These are phyloP conservation scores for Acanthamoeba royreba DNA, from an alignment of 208 protist species.

Conservation along the genomic window DNA sequence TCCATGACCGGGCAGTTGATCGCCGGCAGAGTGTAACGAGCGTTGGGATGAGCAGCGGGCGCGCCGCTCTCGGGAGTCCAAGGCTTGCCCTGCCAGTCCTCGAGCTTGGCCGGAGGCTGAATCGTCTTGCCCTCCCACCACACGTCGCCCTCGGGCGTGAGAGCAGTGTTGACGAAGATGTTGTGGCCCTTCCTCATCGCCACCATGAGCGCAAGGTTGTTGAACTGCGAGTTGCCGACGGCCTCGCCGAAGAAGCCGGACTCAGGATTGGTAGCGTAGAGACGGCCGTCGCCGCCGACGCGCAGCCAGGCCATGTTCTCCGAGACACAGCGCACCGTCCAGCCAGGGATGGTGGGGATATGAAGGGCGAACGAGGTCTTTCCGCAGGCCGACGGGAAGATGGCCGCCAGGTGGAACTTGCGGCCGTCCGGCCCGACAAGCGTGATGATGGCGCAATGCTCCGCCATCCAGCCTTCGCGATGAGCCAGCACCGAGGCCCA, in stretches of 20 bases:
- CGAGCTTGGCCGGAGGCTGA: constrained; percentile 58
- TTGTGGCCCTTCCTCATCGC: constrained; percentile 64
- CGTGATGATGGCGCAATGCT: constrained; percentile 82
- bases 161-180: constrained; percentile 81
- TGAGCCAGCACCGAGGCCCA: background rate
- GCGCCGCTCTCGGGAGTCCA: constrained; percentile 64
- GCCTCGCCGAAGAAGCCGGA: constrained; percentile 86
- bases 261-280: constrained; percentile 84
- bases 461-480: constrained; percentile 33
- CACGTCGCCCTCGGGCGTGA: constrained; percentile 79
- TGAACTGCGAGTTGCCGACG: constrained; percentile 71
- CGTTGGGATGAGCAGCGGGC: constrained; percentile 80
- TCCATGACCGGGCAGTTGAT: constrained; percentile 80
- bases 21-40: constrained; percentile 77
- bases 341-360: constrained; percentile 66
- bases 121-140: constrained; percentile 85
- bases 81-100: constrained; percentile 74
- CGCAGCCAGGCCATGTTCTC: constrained; percentile 85
- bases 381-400: constrained; percentile 83
- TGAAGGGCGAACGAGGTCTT: constrained; percentile 86
- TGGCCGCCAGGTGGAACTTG: constrained; percentile 79
- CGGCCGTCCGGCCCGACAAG: constrained; percentile 70
- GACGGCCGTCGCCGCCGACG: constrained; percentile 55
- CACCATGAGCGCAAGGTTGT: constrained; percentile 73
- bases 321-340: constrained; percentile 75